These are phyloP conservation scores for Neckera pumila DNA, from an alignment of 225 moss, liverwort and hornwort genomes.

Conservation along the genomic window DNA sequence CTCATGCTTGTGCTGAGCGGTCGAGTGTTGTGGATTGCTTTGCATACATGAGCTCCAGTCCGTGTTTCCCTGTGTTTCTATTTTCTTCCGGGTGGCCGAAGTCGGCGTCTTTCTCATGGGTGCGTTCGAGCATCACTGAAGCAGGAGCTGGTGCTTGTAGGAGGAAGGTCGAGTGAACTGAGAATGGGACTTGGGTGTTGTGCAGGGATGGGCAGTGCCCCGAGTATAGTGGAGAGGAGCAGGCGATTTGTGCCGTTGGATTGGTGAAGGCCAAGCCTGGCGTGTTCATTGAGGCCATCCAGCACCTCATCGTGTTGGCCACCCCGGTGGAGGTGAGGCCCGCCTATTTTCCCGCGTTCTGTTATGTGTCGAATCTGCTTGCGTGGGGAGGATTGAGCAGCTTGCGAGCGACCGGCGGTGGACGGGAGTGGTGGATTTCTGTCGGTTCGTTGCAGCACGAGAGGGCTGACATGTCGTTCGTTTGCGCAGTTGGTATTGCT, in stretches of 20 bases:
- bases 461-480: background rate
- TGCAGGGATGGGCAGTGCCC: conserved; percentile 97
- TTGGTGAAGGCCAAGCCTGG: conserved; percentile 77
- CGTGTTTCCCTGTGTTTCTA: background rate
- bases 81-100: background rate
- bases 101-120: background rate
- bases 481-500: conserved; percentile 89
- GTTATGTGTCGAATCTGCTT: background rate
- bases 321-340: conserved; percentile 84
- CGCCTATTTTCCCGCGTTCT: background rate
- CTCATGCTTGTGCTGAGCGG: background rate
- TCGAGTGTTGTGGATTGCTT: background rate
- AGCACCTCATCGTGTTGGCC: conserved; percentile 76
- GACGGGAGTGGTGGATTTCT: background rate
- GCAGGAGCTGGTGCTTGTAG: background rate
- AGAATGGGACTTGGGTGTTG: background rate
- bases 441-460: background rate
- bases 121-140: background rate
- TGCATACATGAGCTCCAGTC: background rate
- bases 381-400: background rate
- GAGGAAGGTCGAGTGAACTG: background rate
- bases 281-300: conserved; percentile 94
- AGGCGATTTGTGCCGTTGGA: conserved; percentile 84
- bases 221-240: conserved; percentile 97
- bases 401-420: background rate